These are phyloP conservation scores for Ustilago trichophora DNA, from an alignment of 1,284 basidiomycete species.

Conservation along the genomic window DNA sequence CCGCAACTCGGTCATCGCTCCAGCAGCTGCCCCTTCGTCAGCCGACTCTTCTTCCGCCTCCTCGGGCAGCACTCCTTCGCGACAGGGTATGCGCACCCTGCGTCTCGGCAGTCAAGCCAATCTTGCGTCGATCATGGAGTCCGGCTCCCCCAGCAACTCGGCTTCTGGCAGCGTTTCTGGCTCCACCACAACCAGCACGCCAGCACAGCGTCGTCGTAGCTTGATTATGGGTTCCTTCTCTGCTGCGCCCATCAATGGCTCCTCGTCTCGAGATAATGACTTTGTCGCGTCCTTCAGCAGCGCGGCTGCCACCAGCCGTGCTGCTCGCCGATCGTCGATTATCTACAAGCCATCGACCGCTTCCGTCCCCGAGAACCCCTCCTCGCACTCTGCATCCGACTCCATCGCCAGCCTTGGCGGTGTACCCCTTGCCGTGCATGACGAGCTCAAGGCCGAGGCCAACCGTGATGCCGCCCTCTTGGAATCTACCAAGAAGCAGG, in stretches of 20 bases:
- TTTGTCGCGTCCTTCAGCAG: constrained; percentile 19
- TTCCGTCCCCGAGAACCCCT: constrained; percentile 12
- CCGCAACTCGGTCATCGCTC: constrained; percentile 32
- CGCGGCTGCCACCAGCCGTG: constrained; percentile 16
- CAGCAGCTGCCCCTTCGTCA: constrained; percentile 5
- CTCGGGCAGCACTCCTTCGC: constrained; percentile 13
- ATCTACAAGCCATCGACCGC: constrained; percentile 48
- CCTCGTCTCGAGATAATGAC: constrained; percentile 36
- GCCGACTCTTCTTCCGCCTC: constrained; percentile 12
- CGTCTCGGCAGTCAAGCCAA: constrained; percentile 51
- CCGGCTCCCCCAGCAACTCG: constrained; percentile 4
- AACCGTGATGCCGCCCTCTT: constrained; percentile 47
- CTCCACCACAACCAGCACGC: constrained; percentile 6
- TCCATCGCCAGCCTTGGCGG: constrained; percentile 34
- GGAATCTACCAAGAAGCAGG: constrained; percentile 47
- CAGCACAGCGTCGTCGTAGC: constrained; percentile 39
- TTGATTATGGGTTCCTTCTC: constrained; percentile 35
- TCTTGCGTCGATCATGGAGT: constrained; percentile 35
- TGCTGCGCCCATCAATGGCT: too few relatives aligned
- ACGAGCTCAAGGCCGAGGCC: constrained; percentile 55
- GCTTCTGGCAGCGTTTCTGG: constrained; percentile 2
- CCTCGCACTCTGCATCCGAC: constrained; percentile 24
- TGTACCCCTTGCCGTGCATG: constrained; percentile 48
- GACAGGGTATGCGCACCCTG: constrained; percentile 57
- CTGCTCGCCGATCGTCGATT: constrained; percentile 42